phyloP scores from a whole-genome alignment of 768 basidiomycete genomes.

The Suillus subalutaceus region DNA sequence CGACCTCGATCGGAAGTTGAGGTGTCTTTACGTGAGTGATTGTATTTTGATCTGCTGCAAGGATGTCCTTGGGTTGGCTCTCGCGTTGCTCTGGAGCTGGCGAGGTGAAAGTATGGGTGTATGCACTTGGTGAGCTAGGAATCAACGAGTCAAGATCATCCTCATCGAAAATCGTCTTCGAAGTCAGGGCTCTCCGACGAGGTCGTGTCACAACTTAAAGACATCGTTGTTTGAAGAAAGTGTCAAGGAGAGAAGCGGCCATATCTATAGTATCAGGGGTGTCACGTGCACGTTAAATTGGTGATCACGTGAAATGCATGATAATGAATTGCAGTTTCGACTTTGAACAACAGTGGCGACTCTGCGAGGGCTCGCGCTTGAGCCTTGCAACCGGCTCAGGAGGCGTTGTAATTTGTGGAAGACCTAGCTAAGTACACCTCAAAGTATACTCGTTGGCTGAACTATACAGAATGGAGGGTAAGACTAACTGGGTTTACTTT shows the following conservation, averaged over 20 bases:
- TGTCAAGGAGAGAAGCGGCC: conserved; percentile 1
- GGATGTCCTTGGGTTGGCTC: conserved; percentile 1
- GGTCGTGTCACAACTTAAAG: conserved; percentile 3
- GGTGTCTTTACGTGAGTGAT: conserved; percentile 8
- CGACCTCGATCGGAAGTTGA: conserved; percentile 34
- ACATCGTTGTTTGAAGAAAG: conserved; percentile 20
- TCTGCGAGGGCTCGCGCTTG: conserved; percentile 2
- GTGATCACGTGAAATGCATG: conserved; percentile 22
- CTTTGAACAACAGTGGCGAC: conserved; percentile 1
- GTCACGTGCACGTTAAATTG: not conserved
- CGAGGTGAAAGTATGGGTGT: conserved; percentile 28
- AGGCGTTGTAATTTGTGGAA: not conserved
- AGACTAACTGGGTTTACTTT: not conserved
- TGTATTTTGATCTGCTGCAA: not conserved
- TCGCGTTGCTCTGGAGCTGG: conserved; percentile 19
- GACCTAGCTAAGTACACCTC: not conserved
- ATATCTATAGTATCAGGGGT: not conserved
- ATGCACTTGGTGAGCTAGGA: conserved; percentile 10
- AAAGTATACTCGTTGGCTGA: too few relatives aligned
- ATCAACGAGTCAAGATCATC: conserved; percentile 20
- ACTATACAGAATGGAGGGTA: not conserved
- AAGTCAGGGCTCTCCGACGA: conserved; percentile 10
- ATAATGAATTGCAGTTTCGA: not conserved
- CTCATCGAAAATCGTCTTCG: conserved; percentile 17
- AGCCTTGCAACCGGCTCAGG: not conserved